phyloP scores from a whole-genome alignment of 495 filamentous ascomycete species.

The Tuber borchii region DNA sequence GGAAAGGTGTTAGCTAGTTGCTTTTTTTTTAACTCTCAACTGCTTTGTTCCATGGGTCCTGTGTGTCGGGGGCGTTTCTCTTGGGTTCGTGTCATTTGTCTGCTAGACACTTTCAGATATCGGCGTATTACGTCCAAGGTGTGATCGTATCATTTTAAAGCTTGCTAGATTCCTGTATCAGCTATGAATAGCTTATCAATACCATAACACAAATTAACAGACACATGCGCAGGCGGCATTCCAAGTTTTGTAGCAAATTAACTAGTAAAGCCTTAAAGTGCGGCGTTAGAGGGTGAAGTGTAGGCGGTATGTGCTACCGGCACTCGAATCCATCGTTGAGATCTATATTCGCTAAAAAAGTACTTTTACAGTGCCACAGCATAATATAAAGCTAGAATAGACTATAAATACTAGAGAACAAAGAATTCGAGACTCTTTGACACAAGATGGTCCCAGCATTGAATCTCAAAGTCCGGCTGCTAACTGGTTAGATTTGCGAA shows the following conservation, averaged over 20 bases:
- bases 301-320: not conserved
- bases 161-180: not conserved
- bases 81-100: slow-evolving; percentile 2
- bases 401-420: not conserved
- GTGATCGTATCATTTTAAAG: not conserved
- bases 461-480: not conserved
- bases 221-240: not conserved
- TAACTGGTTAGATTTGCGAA: not conserved
- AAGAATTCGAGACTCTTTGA: not conserved
- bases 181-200: not conserved
- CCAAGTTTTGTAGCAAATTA: not conserved
- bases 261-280: not conserved
- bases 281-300: not conserved
- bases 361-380: not conserved
- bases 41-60: not conserved
- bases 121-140: not conserved
- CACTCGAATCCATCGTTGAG: not conserved
- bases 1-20: slow-evolving; percentile 2
- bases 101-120: not conserved
- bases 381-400: not conserved
- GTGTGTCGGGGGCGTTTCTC: not conserved
- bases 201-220: not conserved
- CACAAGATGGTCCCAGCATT: not conserved
- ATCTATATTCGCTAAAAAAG: not conserved
- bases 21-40: not conserved